Conservation (phyloP, 1,139 yeast species). For the Pichia sp. region DNA sequence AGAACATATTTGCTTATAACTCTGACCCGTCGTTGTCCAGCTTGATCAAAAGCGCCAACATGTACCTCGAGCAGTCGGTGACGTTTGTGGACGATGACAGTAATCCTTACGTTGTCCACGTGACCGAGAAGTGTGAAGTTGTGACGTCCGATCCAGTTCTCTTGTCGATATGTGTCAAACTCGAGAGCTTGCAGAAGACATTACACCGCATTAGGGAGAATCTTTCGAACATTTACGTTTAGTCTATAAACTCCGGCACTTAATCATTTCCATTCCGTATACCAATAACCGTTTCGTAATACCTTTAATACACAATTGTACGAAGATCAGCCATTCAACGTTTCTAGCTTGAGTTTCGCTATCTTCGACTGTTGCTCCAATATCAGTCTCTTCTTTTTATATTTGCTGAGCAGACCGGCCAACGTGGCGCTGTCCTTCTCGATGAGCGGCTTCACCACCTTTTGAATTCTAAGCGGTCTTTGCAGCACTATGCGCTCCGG, state of each 20-base stretch:
- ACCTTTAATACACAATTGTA: too few species aligned
- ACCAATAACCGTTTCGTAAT: background rate
- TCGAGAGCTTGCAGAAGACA: slow-evolving; percentile 31
- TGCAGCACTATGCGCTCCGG: slow-evolving; percentile 25
- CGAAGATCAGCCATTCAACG: slow-evolving; percentile 5
- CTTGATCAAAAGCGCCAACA: slow-evolving; percentile 26
- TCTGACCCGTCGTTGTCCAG: slow-evolving; percentile 29
- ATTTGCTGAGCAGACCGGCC: slow-evolving; percentile 17
- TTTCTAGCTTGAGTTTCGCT: slow-evolving; percentile 21
- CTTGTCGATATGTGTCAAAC: slow-evolving; percentile 29
- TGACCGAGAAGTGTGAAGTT: slow-evolving; percentile 30
- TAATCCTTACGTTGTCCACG: slow-evolving; percentile 28
- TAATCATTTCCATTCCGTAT: background rate
- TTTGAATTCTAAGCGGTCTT: slow-evolving; percentile 19
- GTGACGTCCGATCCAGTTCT: slow-evolving; percentile 34
- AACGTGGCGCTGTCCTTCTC: slow-evolving; percentile 20
- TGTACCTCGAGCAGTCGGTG: slow-evolving; percentile 29
- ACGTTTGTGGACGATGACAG: slow-evolving; percentile 29
- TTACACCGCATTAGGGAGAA: slow-evolving; percentile 26
- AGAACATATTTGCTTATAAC: slow-evolving; percentile 21
- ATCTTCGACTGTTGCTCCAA: slow-evolving; percentile 20
- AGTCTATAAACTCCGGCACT: too few species aligned
- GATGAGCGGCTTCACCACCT: slow-evolving; percentile 23
- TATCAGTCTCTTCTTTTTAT: slow-evolving; percentile 20
- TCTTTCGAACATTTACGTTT: slow-evolving; percentile 11